Base-by-base conservation (phyloP, 306 rosid genomes). In the Dalbergia cochinchinensis region DNA sequence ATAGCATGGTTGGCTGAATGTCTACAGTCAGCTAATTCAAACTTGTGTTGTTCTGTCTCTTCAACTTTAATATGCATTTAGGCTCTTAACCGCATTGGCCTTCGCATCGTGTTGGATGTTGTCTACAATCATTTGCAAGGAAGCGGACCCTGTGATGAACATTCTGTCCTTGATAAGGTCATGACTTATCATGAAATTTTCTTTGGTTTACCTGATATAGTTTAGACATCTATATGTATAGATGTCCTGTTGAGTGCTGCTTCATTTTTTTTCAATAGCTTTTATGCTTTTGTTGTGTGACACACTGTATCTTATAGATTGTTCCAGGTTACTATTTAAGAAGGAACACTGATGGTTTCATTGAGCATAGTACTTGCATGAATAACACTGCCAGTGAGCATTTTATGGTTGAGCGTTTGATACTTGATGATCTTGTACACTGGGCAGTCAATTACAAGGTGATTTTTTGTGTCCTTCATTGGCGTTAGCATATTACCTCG, bases 311-410 rank as follows among this genome's bases (percentile, higher is more conserved):
- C 69, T 69, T 81, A 82, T 86, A 95, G 99, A 92, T 95, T 91
- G 99, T 95, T 83, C 99, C 99, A 67, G 99, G 99, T 68, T 95
- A 95, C 83, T 95, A 92, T 89, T 84, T 95, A 82, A 92, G 99
- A 90, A 90, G 92, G 83, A 91, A 92, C 74, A 59, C 81, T n/a
- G 95, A 92, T 84, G 99, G 99, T 69, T 88, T 84, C 77, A 79
- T 95, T 71, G 99, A 95, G 98, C 15, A 95, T 60, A 95, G 99
- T 83, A 85, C 99, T 54, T 95, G 99, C 78, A 82, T 90, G 63
- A 95, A 95, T 83, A 92, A 95, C 92, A 92, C 98, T 59, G 97
- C 99, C 54, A 89, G 99, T 79, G 98, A 95, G 91, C 95, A 92
- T 85, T 88, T 81, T 80, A 95, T 95, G 99, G 97, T 91, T 74